A percentile compares a stretch with the other conserved stretches of the same genome.
phyloP scores from a whole-genome alignment of 768 basidiomycete genomes.

The Lyophyllum atratum region DNA sequence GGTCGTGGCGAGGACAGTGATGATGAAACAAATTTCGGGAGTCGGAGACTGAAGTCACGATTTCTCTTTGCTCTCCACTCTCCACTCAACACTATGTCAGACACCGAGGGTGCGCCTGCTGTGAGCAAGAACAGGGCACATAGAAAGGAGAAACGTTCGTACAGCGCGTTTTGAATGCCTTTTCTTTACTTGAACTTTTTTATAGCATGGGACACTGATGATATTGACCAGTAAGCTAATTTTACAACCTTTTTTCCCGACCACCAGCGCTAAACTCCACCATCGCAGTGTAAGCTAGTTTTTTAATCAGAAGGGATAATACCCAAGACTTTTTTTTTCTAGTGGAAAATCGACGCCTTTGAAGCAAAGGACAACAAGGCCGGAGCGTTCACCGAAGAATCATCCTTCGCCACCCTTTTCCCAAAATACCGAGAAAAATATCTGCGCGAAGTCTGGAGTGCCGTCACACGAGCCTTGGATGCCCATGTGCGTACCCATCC shows the following conservation, averaged over 20 bases:
- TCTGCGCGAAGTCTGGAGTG: slow-evolving; percentile 91
- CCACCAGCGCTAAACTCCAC: slow-evolving; percentile 6
- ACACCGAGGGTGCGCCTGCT: slow-evolving; percentile 40
- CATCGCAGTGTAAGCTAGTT: slow-evolving; percentile 43
- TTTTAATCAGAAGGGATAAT: neutral
- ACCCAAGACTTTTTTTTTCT: neutral
- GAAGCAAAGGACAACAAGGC: slow-evolving; percentile 72
- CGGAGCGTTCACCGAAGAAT: slow-evolving; percentile 90
- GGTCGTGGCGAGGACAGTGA: slow-evolving; percentile 5
- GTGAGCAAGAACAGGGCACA: slow-evolving; percentile 87
- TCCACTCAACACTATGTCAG: slow-evolving; percentile 35
- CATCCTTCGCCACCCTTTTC: slow-evolving; percentile 96
- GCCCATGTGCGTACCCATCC: slow-evolving; percentile 53
- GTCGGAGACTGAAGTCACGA: slow-evolving; percentile 1
- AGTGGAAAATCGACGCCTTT: slow-evolving; percentile 94
- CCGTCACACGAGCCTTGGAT: slow-evolving; percentile 84
- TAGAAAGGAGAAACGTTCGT: slow-evolving; percentile 93
- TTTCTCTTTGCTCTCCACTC: slow-evolving; percentile 4
- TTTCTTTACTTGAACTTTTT: slow-evolving; percentile 19
- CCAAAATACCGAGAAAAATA: slow-evolving; percentile 99
- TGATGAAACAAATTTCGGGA: slow-evolving; percentile 14
- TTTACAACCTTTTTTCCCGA: neutral
- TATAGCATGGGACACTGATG: slow-evolving; percentile 97
- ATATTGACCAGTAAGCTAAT: slow-evolving; percentile 89
- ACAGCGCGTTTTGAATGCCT: neutral